Conservation (phyloP, 352 stramenopile genomes). For the Globisporangium irregulare region DNA sequence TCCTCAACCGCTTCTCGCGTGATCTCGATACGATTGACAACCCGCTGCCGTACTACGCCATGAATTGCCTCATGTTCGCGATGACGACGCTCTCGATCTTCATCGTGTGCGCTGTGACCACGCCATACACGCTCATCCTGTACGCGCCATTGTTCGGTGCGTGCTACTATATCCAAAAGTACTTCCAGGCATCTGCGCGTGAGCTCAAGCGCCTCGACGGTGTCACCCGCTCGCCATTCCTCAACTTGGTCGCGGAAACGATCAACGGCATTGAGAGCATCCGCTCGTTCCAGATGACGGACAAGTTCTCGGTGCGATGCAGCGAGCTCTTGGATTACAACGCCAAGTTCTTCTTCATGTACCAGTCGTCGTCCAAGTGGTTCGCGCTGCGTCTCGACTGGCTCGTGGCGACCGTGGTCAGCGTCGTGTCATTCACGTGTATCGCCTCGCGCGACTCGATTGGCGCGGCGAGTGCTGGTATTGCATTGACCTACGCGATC, state of each 20-base stretch:
- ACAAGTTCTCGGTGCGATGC: slow-evolving; percentile 7
- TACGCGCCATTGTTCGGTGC: slow-evolving; percentile 43
- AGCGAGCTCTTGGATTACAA: slow-evolving; percentile 31
- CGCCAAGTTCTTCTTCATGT: slow-evolving; percentile 34
- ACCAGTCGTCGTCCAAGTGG: slow-evolving; percentile 25
- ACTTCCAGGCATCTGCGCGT: slow-evolving; percentile 41
- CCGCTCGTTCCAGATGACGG: slow-evolving; percentile 35
- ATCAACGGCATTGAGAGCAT: slow-evolving; percentile 91
- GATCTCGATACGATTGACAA: slow-evolving; percentile 47
- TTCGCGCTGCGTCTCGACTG: slow-evolving; percentile 40
- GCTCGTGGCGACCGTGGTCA: slow-evolving; percentile 8
- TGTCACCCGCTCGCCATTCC: slow-evolving; percentile 82
- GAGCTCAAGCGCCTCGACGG: slow-evolving; percentile 93
- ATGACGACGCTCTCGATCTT: slow-evolving; percentile 23
- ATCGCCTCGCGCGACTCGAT: slow-evolving; percentile 25
- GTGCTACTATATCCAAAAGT: slow-evolving; percentile 67
- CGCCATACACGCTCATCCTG: slow-evolving; percentile 54
- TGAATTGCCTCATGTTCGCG: slow-evolving; percentile 48
- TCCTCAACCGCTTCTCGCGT: slow-evolving; percentile 31
- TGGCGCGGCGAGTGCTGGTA: slow-evolving; percentile 44
- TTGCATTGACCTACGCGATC: slow-evolving; percentile 88
- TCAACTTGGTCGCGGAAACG: slow-evolving; percentile 88
- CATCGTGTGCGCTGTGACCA: slow-evolving; percentile 42
- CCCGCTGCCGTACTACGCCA: slow-evolving; percentile 42
- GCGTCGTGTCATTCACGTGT: slow-evolving; percentile 16